Percentiles rank a stretch among this genome's conserved stretches.
Evolutionary conservation across 208 protist species (phyloP).

Genomic region (Naegleria lovaniensis): DNA sequence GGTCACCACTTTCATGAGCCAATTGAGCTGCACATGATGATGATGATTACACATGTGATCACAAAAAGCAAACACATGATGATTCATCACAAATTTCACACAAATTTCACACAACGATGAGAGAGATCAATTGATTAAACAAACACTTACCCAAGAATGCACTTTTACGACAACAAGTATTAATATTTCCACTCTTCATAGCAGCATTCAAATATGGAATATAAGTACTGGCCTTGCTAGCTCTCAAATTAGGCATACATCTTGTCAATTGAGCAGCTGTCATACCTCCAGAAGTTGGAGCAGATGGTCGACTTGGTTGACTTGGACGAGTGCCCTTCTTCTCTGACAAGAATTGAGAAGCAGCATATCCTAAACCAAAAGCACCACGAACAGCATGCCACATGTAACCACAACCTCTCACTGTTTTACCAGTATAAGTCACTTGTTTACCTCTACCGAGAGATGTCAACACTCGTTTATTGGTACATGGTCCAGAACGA

Average conservation of each 20-base stretch:
- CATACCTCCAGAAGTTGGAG: not conserved
- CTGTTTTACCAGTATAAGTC: not conserved
- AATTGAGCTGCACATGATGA: slow-evolving; percentile 17
- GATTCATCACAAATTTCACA: too few species aligned
- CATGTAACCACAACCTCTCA: not conserved
- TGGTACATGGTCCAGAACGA: not conserved
- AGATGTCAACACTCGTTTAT: not conserved
- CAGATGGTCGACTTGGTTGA: too few species aligned
- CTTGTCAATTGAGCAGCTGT: not conserved
- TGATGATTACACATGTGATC: too few species aligned
- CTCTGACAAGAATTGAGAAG: not conserved
- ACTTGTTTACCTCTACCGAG: not conserved
- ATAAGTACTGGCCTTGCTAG: not conserved
- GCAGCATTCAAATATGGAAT: not conserved
- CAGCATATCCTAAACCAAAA: not conserved
- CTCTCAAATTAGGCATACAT: not conserved
- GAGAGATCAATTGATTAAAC: too few species aligned
- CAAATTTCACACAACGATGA: too few species aligned
- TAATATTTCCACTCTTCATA: not conserved
- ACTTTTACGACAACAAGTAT: not conserved
- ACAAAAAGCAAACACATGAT: too few species aligned
- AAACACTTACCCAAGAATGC: slow-evolving; percentile 5
- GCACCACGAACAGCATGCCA: not conserved
- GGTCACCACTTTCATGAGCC: slow-evolving; percentile 28
- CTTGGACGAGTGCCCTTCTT: too few species aligned